These are phyloP conservation scores for Ilex asprella DNA, from an alignment of 257 asterid species.

Conservation along the genomic window DNA sequence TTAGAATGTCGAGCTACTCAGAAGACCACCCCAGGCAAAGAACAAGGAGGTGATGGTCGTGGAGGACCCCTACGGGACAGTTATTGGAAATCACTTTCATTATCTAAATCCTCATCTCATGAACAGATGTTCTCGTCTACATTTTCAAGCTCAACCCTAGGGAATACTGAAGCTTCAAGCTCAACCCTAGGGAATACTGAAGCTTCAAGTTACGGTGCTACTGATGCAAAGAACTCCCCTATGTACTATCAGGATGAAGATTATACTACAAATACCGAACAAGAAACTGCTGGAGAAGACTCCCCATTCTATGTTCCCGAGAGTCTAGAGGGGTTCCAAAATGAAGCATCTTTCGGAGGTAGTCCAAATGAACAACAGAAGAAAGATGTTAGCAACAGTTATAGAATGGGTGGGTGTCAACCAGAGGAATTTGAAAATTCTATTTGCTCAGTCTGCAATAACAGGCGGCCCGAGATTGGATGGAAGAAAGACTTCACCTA, in stretches of 20 bases:
- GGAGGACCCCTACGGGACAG: slow-evolving; percentile 1
- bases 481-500: slow-evolving; percentile 40
- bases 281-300: not conserved
- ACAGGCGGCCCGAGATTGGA: slow-evolving; percentile 39
- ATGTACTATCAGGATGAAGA: slow-evolving; percentile 5
- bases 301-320: slow-evolving; percentile 4
- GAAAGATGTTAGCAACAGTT: slow-evolving; percentile 6
- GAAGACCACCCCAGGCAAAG: slow-evolving; percentile 9
- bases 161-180: slow-evolving; percentile 12
- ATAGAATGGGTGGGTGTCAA: not conserved
- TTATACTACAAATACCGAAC: slow-evolving; percentile 4
- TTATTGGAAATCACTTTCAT: not conserved
- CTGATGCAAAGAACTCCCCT: slow-evolving; percentile 7
- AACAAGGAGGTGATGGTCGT: not conserved
- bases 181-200: not conserved
- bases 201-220: slow-evolving; percentile 17
- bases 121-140: not conserved
- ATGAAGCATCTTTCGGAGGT: not conserved
- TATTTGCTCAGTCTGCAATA: slow-evolving; percentile 49
- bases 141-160: not conserved
- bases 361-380: slow-evolving; percentile 5
- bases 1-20: slow-evolving; percentile 24
- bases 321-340: not conserved
- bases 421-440: slow-evolving; percentile 24
- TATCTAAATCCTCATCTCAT: not conserved